Evolutionary conservation across 1,139 yeast genomes (phyloP).

Genomic region (Pichia sp.): DNA sequence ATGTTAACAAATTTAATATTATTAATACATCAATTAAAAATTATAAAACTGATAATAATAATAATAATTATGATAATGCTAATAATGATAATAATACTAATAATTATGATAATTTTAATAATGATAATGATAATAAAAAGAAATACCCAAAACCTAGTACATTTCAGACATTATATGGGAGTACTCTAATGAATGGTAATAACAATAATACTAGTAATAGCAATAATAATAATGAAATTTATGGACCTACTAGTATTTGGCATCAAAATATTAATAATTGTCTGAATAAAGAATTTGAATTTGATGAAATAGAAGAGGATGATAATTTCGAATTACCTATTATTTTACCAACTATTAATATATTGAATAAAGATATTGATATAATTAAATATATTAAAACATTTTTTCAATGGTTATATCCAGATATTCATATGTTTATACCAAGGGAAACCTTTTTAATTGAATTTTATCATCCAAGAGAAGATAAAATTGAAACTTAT

Average conservation of each 20-base stretch:
- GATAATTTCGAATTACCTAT: no score
- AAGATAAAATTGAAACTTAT: slow-evolving; percentile 8
- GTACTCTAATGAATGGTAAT: no score
- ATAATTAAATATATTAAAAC: slow-evolving; percentile 46
- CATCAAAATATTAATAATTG: slow-evolving; percentile 10
- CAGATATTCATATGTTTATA: slow-evolving; percentile 54
- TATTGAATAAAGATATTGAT: slow-evolving; percentile 22
- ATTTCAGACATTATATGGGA: slow-evolving; percentile 12
- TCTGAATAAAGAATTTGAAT: slow-evolving; percentile 9
- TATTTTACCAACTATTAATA: no score
- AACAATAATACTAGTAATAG: no score
- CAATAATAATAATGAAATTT: slow-evolving; percentile 30
- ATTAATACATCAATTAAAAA: no score
- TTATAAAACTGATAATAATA: no score
- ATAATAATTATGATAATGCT: slow-evolving; percentile 18
- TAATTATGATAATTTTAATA: slow-evolving; percentile 4
- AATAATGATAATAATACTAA: slow-evolving; percentile 15
- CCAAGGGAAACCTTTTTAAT: slow-evolving; percentile 58
- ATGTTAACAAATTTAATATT: no score
- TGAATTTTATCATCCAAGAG: slow-evolving; percentile 44
- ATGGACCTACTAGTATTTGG: slow-evolving; percentile 47
- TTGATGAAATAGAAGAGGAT: slow-evolving; percentile 8
- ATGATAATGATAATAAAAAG: no score
- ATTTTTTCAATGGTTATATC: slow-evolving; percentile 59
- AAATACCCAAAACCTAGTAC: slow-evolving; percentile 13